Base-by-base conservation (phyloP, 495 filamentous ascomycete genomes). In the Rostrohypoxylon terebratum region DNA sequence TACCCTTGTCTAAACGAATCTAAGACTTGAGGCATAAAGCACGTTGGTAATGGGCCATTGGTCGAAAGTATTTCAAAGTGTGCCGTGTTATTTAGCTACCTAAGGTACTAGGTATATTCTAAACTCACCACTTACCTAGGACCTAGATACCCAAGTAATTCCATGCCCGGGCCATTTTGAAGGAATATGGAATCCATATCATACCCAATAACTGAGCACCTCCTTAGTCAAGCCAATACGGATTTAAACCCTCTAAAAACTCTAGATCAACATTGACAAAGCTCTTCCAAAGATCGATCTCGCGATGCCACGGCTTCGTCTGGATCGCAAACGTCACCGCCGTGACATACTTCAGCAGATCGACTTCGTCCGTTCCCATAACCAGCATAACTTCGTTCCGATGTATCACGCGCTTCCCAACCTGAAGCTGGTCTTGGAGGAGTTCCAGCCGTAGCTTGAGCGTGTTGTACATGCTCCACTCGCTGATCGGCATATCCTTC, bases 281-380 rank as follows among this genome's bases (percentile, higher is more conserved):
- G 61, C 84, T 87, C 77, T 83, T 83, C 83, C 84, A 84, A 44
- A 85, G 74, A 75, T 87, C 84, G 48, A 86, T 75, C 79, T 88
- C 85, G 61, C 82, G 69, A 47, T 81, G 74, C 84, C 84, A 87
- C 25, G 85, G 85, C 69, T 81, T 82, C 28, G 83, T 85, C 80
- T 86, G 83, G 31, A 87, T 68, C 44, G 81, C 80, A 66, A 82
- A 86, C 28, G 77, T 80, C 13, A 81, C 80, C 1, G 78, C 83
- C 9, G 74, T 78, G 14, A 73, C 77, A 40, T 80, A 77, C 47
- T 76, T 80, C 64, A 80, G 62, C 72, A 84, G 53, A 28, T 85
- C 85, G 21, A 53, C 62, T 64, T 82, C 81, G 68, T 83, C 79
- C 38, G 72, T 64, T 8, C 77, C 86, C 82, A 86, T 85, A 2